Percentiles rank a stretch among this genome's conserved stretches.
phyloP scores from a whole-genome alignment of 768 basidiomycete genomes.

The Fistulinella prunicolor region DNA sequence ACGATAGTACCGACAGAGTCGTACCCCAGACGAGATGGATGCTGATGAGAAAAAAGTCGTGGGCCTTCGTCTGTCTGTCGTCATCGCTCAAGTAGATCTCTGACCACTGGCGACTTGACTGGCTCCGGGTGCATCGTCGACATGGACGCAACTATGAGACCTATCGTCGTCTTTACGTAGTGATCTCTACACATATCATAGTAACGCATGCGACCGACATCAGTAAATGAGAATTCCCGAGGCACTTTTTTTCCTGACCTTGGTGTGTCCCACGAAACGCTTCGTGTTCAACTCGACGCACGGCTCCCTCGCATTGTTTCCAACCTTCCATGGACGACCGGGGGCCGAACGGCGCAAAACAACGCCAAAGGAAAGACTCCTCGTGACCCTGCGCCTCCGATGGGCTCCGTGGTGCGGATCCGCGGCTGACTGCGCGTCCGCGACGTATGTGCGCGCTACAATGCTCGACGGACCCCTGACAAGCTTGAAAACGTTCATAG shows the following conservation, averaged over 20 bases:
- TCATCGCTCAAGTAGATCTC: too few relatives aligned
- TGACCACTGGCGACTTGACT: constrained; percentile 58
- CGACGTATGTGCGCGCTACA: constrained; percentile 78
- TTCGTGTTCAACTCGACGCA: constrained; percentile 71
- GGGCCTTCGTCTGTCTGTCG: too few relatives aligned
- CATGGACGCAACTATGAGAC: constrained; percentile 61
- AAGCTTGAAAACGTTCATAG: constrained; percentile 95
- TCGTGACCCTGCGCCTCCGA: constrained; percentile 64
- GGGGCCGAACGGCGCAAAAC: constrained; percentile 69
- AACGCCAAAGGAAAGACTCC: constrained; percentile 67
- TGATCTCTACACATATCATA: too few relatives aligned
- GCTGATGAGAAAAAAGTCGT: too few relatives aligned
- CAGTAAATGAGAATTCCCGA: too few relatives aligned
- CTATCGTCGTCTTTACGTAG: constrained; percentile 62
- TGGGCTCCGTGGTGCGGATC: constrained; percentile 90
- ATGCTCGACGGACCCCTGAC: constrained; percentile 75
- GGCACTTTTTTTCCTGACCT: too few relatives aligned
- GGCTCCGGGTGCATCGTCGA: constrained; percentile 54
- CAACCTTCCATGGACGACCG: constrained; percentile 60
- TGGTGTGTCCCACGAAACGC: constrained; percentile 72
- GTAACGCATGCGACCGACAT: too few relatives aligned
- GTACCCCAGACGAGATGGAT: too few relatives aligned
- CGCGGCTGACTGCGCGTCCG: constrained; percentile 80
- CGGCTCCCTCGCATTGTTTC: constrained; percentile 67
- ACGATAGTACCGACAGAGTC: too few relatives aligned